phyloP scores from a whole-genome alignment of 2,329 filamentous ascomycete genomes.

The Cladosporium sp. region DNA sequence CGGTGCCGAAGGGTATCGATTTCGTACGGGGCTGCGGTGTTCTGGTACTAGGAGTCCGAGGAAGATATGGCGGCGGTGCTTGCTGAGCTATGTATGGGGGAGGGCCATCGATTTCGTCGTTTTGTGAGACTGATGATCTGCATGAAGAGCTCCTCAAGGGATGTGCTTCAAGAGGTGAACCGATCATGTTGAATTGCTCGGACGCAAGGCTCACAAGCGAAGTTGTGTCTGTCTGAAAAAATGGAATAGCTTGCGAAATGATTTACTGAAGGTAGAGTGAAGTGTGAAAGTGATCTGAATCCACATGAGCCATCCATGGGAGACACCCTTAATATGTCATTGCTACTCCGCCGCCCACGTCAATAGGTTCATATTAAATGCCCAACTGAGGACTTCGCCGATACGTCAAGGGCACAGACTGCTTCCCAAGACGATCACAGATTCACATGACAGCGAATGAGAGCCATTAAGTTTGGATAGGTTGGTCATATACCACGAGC shows the following conservation, averaged over 20 bases:
- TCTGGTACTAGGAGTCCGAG: neutral
- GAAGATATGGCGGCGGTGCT: constrained; percentile 1
- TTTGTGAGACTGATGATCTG: neutral
- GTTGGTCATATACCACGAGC: neutral
- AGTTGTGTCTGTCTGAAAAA: no score
- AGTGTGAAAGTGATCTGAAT: neutral
- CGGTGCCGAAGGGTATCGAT: constrained; percentile 2
- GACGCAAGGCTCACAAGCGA: no score
- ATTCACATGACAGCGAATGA: no score
- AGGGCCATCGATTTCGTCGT: neutral
- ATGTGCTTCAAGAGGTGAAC: constrained; percentile 6
- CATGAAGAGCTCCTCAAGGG: neutral
- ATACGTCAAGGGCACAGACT: no score
- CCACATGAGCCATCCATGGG: no score
- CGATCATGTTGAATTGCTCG: neutral
- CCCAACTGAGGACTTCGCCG: no score
- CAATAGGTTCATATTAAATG: no score
- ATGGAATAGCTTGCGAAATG: neutral
- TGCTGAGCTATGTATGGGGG: neutral
- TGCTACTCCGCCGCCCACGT: no score
- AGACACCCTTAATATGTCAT: no score
- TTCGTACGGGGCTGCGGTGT: neutral
- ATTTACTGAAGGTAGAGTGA: neutral
- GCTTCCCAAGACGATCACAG: no score
- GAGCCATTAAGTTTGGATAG: no score